phyloP scores from a whole-genome alignment of 2,329 filamentous ascomycete species.

The Coleophoma cylindrospora region DNA sequence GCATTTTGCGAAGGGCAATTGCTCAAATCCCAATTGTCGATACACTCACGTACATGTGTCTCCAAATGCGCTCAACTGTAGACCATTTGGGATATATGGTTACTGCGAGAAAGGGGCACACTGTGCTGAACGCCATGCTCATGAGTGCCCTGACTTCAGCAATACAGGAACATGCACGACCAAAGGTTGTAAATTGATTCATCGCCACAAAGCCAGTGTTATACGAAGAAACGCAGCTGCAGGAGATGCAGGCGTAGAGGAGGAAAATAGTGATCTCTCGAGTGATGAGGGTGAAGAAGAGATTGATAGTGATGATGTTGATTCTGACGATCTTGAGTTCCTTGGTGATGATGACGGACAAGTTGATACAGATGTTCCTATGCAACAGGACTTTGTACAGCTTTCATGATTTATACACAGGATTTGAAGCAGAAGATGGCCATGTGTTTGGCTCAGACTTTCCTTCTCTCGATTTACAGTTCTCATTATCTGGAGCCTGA shows the following conservation, averaged over 20 bases:
- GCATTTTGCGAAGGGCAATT: conserved; percentile 86
- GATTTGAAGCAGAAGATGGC: too few species aligned
- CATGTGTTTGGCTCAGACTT: too few species aligned
- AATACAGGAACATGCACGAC: conserved; percentile 81
- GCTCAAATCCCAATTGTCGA: conserved; percentile 78
- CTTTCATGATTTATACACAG: conserved; percentile 27
- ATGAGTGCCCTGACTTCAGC: conserved; percentile 93
- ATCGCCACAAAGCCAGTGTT: conserved; percentile 81
- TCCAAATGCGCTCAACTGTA: conserved; percentile 74
- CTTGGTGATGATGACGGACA: conserved; percentile 49
- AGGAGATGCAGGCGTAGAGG: conserved; percentile 35
- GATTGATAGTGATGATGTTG: conserved; percentile 76
- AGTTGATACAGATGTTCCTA: conserved; percentile 46
- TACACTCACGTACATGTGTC: conserved; percentile 82
- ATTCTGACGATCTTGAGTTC: conserved; percentile 62
- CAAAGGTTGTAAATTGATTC: conserved; percentile 77
- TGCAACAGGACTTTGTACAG: conserved; percentile 55
- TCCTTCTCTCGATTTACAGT: too few species aligned
- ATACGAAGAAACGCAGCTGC: conserved; percentile 58
- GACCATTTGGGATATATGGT: conserved; percentile 76
- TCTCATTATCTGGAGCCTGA: too few species aligned
- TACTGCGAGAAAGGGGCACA: conserved; percentile 79
- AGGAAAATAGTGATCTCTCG: conserved; percentile 63
- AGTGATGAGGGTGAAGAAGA: conserved; percentile 69
- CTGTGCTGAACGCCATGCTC: conserved; percentile 80